Evolutionary conservation across 306 rosid species (phyloP).

Genomic region (Medicago lupulina): DNA sequence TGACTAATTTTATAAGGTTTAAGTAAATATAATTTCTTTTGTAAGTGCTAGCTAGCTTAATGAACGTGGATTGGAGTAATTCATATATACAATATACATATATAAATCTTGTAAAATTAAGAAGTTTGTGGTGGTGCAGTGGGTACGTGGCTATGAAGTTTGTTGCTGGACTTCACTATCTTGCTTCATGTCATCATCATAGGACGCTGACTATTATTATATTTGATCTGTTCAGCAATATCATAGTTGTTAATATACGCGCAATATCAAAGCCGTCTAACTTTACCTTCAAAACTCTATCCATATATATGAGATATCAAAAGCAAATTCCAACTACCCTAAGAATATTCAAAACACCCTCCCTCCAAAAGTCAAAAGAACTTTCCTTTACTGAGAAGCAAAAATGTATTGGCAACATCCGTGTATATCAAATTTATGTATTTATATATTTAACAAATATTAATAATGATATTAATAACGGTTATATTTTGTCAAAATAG

Average conservation of each 20-base stretch:
- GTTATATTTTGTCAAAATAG: neutral
- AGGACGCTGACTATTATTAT: neutral
- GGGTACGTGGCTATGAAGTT: neutral
- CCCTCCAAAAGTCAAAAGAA: conserved; percentile 25
- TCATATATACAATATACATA: neutral
- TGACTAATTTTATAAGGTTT: neutral
- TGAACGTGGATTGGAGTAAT: neutral
- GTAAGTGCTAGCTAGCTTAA: neutral
- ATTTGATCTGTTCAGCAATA: conserved; percentile 16
- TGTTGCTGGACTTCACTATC: neutral
- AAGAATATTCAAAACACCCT: conserved; percentile 14
- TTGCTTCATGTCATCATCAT: neutral
- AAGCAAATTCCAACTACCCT: neutral
- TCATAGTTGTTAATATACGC: neutral
- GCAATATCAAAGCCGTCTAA: conserved; percentile 34
- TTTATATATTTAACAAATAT: too few species aligned
- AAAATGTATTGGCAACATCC: conserved; percentile 2
- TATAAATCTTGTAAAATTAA: neutral
- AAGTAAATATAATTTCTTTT: neutral
- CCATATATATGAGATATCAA: neutral
- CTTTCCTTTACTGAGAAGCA: conserved; percentile 21
- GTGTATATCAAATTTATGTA: neutral
- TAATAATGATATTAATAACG: neutral
- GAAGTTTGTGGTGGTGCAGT: neutral
- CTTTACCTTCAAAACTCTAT: conserved; percentile 5